phyloP scores from a whole-genome alignment of 768 basidiomycete species.

The Gelatoporia subvermispora region DNA sequence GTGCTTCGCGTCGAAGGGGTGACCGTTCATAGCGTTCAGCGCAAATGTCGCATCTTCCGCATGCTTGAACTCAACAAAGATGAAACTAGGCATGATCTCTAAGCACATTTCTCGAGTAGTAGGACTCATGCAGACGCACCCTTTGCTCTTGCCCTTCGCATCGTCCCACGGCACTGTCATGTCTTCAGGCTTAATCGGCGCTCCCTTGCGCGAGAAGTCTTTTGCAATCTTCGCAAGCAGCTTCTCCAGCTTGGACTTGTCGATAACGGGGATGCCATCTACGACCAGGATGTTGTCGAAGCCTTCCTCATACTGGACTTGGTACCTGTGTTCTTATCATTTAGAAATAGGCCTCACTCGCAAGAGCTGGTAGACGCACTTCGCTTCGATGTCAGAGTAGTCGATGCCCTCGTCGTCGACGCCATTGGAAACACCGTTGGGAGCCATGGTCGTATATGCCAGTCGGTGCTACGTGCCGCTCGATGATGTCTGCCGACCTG shows the following conservation, averaged over 20 bases:
- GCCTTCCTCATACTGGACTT: constrained; percentile 76
- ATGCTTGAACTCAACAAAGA: constrained; percentile 76
- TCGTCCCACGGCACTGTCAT: constrained; percentile 90
- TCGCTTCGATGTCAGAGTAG: constrained; percentile 84
- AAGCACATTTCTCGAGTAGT: background rate
- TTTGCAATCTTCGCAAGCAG: constrained; percentile 78
- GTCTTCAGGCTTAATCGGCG: constrained; percentile 67
- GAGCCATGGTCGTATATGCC: constrained; percentile 7
- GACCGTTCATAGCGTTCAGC: constrained; percentile 61
- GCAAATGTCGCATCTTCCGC: constrained; percentile 69
- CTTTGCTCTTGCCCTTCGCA: constrained; percentile 80
- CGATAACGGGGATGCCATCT: constrained; percentile 89
- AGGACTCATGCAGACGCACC: constrained; percentile 45
- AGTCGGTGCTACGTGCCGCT: too few species aligned
- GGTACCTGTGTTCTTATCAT: constrained; percentile 54
- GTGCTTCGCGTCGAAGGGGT: constrained; percentile 85
- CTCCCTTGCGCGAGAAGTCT: constrained; percentile 79
- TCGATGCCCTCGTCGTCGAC: constrained; percentile 64
- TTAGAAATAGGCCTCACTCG: background rate
- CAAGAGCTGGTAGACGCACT: constrained; percentile 40
- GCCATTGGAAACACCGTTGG: constrained; percentile 21
- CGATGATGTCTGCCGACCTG: too few species aligned
- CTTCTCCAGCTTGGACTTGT: constrained; percentile 77
- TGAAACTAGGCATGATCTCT: constrained; percentile 47
- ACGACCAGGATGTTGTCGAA: constrained; percentile 91